Percentiles rank a stretch among this genome's conserved stretches.
These are phyloP conservation scores for Leishmania mexicana DNA, from an alignment of 208 protist genomes.

Conservation along the genomic window DNA sequence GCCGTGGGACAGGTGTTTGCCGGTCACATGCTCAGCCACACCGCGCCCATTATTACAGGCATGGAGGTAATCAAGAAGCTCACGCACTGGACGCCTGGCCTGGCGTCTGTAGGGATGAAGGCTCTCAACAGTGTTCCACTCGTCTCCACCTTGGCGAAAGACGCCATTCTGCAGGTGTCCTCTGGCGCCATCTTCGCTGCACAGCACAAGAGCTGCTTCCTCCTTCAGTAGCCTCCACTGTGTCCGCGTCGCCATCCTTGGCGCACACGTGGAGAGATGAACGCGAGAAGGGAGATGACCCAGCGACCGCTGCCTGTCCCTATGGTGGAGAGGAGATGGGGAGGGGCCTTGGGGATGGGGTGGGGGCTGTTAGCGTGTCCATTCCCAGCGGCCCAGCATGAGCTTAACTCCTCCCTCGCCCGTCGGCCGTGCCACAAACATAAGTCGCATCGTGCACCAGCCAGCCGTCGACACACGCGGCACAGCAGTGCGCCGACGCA, in stretches of 20 bases:
- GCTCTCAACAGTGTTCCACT: slow-evolving; percentile 65
- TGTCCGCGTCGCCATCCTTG: not conserved
- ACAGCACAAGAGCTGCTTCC: slow-evolving; percentile 62
- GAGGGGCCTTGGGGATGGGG: not conserved
- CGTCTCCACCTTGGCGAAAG: slow-evolving; percentile 73
- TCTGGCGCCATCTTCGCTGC: slow-evolving; percentile 73
- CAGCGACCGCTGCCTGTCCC: too few relatives aligned
- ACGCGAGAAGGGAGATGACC: not conserved
- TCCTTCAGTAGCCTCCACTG: slow-evolving; percentile 32
- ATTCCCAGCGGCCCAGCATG: not conserved
- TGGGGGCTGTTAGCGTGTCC: not conserved
- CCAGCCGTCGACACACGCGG: not conserved
- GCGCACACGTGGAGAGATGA: not conserved
- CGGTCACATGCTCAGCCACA: slow-evolving; percentile 78
- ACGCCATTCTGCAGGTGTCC: slow-evolving; percentile 77
- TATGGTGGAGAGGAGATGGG: too few relatives aligned
- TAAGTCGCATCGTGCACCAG: not conserved
- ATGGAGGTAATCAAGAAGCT: slow-evolving; percentile 83
- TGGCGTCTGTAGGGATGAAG: slow-evolving; percentile 74
- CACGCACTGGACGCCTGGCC: slow-evolving; percentile 45
- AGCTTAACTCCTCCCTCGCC: not conserved
- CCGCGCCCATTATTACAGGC: slow-evolving; percentile 68
- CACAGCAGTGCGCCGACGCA: not conserved
- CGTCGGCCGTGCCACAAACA: not conserved
- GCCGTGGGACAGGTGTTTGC: slow-evolving; percentile 77